These are phyloP conservation scores for Aspergillus sp. DNA, from an alignment of 2,329 filamentous ascomycete species.

Conservation along the genomic window DNA sequence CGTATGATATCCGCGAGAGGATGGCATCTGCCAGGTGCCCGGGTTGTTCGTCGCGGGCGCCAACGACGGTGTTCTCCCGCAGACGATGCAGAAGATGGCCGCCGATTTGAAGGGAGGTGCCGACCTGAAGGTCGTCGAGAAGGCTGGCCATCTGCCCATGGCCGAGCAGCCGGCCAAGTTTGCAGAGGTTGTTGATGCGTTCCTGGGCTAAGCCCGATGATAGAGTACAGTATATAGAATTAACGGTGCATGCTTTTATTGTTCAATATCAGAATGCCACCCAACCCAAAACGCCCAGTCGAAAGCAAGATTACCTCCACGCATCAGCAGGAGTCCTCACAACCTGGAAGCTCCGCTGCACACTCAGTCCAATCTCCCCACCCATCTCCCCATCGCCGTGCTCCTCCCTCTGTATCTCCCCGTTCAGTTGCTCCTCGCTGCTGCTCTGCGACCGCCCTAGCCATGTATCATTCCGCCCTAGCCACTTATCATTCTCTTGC, in stretches of 20 bases:
- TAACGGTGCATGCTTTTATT: constrained; percentile 5
- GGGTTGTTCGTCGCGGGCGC: constrained; percentile 64
- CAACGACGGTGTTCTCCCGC: constrained; percentile 63
- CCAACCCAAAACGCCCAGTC: background rate
- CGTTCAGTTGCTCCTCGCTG: constrained; percentile 20
- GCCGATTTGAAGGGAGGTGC: constrained; percentile 47
- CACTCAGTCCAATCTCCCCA: constrained; percentile 15
- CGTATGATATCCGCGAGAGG: constrained; percentile 42
- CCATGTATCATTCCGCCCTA: constrained; percentile 10
- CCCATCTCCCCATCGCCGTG: background rate
- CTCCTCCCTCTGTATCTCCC: constrained; percentile 6
- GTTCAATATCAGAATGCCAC: background rate
- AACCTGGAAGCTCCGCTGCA: constrained; percentile 23
- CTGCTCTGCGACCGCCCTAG: constrained; percentile 11
- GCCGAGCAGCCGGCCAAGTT: constrained; percentile 63
- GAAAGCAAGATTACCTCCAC: background rate
- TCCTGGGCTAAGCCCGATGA: constrained; percentile 31
- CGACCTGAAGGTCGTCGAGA: constrained; percentile 55
- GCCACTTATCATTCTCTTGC: constrained; percentile 13
- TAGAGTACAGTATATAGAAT: too few relatives aligned
- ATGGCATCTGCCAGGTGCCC: constrained; percentile 24
- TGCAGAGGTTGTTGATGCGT: constrained; percentile 52
- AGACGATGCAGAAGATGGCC: constrained; percentile 70
- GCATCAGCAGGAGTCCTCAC: constrained; percentile 12
- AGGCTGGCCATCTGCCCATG: constrained; percentile 76